These are phyloP conservation scores for Prunus salicina DNA, from an alignment of 306 rosid genomes.

Conservation along the genomic window DNA sequence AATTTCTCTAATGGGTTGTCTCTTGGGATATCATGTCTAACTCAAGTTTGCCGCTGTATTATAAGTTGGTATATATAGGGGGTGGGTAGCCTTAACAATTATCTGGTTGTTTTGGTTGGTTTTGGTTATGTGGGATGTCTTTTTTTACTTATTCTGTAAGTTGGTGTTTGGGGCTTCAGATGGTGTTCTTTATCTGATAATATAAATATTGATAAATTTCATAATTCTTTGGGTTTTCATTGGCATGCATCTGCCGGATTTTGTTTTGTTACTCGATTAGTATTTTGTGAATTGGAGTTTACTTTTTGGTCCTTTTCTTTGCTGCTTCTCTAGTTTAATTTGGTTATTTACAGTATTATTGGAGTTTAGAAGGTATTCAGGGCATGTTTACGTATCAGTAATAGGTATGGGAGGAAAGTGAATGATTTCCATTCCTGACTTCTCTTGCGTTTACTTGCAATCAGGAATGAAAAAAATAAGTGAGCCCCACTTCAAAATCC, in stretches of 20 bases:
- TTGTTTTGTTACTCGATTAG: no score
- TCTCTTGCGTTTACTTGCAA: no score
- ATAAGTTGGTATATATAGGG: conserved; percentile 27
- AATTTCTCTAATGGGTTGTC: conserved; percentile 21
- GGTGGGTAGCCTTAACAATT: conserved; percentile 18
- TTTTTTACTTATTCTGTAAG: conserved; percentile 10
- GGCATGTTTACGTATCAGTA: no score
- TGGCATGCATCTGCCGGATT: not conserved
- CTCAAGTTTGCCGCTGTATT: conserved; percentile 17
- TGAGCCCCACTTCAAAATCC: no score
- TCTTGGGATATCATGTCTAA: conserved; percentile 31
- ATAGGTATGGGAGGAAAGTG: no score
- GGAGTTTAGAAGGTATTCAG: no score
- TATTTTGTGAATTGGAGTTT: no score
- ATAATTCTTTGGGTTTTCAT: conserved; percentile 38
- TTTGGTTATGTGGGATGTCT: conserved; percentile 24
- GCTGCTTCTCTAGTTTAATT: no score
- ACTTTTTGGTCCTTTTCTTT: no score
- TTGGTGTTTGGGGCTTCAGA: conserved; percentile 36
- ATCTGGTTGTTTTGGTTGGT: conserved; percentile 31
- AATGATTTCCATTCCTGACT: no score
- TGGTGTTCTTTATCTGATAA: conserved; percentile 12
- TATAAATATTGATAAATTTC: conserved; percentile 27
- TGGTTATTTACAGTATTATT: no score
- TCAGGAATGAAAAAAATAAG: no score